Percentiles rank a stretch among this genome's conserved stretches.
phyloP scores from a whole-genome alignment of 768 basidiomycete genomes.

The Amanita brunnescens region DNA sequence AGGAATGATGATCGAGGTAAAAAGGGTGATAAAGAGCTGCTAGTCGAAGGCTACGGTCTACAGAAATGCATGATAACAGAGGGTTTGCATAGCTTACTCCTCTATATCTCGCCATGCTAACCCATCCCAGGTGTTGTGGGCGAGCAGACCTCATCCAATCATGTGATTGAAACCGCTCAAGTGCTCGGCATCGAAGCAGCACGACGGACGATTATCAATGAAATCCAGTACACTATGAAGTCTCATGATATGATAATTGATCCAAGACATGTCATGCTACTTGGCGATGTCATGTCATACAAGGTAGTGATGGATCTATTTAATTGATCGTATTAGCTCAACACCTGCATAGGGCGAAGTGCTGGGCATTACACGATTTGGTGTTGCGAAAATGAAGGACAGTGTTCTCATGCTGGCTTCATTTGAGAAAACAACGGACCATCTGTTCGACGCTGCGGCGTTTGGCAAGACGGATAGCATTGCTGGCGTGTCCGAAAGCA shows the following conservation, averaged over 20 bases:
- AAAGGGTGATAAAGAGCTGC: conserved; percentile 83
- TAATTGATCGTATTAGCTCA: neutral
- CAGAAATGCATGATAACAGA: conserved; percentile 97
- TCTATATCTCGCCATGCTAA: neutral
- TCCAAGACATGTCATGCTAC: conserved; percentile 95
- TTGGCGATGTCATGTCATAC: conserved; percentile 98
- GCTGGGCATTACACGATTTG: conserved; percentile 95
- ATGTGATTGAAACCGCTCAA: conserved; percentile 91
- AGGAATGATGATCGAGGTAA: conserved; percentile 71
- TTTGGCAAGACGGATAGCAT: conserved; percentile 94
- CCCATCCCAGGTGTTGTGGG: conserved; percentile 78
- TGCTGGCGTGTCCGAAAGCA: conserved; percentile 96
- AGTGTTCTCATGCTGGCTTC: conserved; percentile 98
- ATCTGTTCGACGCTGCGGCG: conserved; percentile 95
- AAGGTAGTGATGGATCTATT: conserved; percentile 45
- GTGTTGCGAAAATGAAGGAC: conserved; percentile 99
- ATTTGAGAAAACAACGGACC: conserved; percentile 99
- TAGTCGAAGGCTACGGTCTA: conserved; percentile 96
- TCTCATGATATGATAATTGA: conserved; percentile 98
- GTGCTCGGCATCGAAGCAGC: conserved; percentile 99
- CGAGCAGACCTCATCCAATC: conserved; percentile 87
- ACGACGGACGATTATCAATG: conserved; percentile 86
- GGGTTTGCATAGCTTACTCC: conserved; percentile 40
- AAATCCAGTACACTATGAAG: conserved; percentile 96
- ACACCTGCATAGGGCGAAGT: conserved; percentile 71